phyloP scores from a whole-genome alignment of 106 monocot genomes.

The Allium fistulosum region DNA sequence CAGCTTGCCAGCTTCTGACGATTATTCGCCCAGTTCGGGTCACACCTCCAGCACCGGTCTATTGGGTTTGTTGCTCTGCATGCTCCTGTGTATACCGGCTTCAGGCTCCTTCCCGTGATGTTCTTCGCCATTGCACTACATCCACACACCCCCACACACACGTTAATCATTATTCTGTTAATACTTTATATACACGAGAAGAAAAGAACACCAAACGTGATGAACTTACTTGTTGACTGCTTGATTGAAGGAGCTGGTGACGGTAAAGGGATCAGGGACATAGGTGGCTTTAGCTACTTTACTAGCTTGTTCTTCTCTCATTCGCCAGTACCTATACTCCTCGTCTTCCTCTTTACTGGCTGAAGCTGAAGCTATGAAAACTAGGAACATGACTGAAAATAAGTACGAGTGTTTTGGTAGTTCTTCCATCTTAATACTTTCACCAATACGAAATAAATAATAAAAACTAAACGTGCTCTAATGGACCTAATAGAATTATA shows the following conservation, averaged over 20 bases:
- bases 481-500: too few relatives aligned
- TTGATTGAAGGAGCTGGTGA: conserved; percentile 1
- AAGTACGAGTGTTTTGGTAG: not conserved
- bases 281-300: not conserved
- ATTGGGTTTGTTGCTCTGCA: conserved; percentile 55
- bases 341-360: not conserved
- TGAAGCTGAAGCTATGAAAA: not conserved
- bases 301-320: not conserved
- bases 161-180: not conserved
- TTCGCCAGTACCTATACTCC: conserved; percentile 2
- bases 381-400: not conserved
- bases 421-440: too few relatives aligned
- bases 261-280: not conserved
- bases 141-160: not conserved
- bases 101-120: not conserved
- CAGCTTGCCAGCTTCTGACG: conserved; percentile 25
- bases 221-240: conserved; percentile 3
- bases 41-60: conserved; percentile 58
- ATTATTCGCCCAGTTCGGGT: conserved; percentile 16
- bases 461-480: too few relatives aligned
- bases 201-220: too few relatives aligned
- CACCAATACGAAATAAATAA: too few relatives aligned
- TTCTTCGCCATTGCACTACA: not conserved
- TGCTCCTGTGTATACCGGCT: not conserved
- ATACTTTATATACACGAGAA: too few relatives aligned